A percentile compares a stretch with the other conserved stretches of the same genome.
These are phyloP conservation scores for Hydrangea macrophylla DNA, from an alignment of 148 eudicot genomes.

Conservation along the genomic window DNA sequence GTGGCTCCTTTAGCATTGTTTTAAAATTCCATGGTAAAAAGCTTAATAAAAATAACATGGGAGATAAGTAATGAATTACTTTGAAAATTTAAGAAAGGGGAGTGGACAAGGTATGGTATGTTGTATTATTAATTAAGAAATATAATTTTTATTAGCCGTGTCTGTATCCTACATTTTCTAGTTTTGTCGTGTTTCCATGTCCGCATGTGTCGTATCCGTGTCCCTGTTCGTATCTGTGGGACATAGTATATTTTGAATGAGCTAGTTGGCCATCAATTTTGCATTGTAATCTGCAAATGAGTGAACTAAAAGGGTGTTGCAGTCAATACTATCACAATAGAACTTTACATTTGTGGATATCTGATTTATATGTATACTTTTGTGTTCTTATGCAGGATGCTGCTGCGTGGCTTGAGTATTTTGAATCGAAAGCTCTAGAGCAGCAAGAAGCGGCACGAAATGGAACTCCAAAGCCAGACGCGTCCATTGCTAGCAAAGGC, in stretches of 20 bases:
- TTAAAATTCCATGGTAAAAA: no score
- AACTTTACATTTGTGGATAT: no score
- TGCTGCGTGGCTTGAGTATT: conserved; percentile 99
- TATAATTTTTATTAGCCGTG: neutral
- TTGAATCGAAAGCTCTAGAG: conserved; percentile 93
- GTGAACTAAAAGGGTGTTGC: no score
- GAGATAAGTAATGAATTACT: no score
- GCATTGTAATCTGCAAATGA: neutral
- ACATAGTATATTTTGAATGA: neutral
- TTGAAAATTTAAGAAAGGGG: no score
- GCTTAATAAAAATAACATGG: no score
- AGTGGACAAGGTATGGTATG: no score
- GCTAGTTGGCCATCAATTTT: neutral
- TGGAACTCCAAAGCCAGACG: conserved; percentile 95
- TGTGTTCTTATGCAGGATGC: conserved; percentile 71
- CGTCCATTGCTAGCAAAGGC: conserved; percentile 99
- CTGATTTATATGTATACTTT: neutral
- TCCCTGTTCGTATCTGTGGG: neutral
- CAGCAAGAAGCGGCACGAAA: conserved; percentile 95
- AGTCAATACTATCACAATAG: neutral
- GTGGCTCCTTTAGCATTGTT: no score
- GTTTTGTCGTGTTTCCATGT: neutral
- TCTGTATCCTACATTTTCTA: neutral
- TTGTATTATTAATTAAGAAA: no score
- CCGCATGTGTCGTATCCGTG: no score